Evolutionary conservation across 768 basidiomycete genomes (phyloP).

Genomic region (Trametes cingulata): DNA sequence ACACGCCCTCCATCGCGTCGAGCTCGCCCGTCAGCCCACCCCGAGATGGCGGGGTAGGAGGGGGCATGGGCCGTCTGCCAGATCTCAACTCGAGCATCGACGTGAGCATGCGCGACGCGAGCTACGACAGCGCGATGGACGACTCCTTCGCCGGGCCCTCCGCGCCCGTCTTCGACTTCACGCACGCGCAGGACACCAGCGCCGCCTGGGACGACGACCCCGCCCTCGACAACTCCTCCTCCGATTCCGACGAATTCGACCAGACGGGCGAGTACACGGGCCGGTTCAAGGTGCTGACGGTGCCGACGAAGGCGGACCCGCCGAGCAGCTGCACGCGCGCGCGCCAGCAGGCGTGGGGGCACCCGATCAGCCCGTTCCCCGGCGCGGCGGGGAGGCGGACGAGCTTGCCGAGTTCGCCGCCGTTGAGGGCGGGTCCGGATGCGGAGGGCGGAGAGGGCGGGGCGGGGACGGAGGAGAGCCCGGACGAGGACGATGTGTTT

Average conservation of each 20-base stretch:
- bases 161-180: conserved; percentile 27
- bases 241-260: conserved; percentile 37
- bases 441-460: conserved; percentile 21
- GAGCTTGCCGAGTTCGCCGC: conserved; percentile 11
- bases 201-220: conserved; percentile 27
- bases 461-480: neutral
- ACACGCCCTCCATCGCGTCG: conserved; percentile 40
- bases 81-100: conserved; percentile 23
- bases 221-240: conserved; percentile 22
- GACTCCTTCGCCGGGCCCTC: conserved; percentile 16
- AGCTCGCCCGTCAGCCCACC: conserved; percentile 31
- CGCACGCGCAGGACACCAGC: conserved; percentile 3
- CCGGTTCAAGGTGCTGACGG: conserved; percentile 51
- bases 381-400: neutral
- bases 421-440: conserved; percentile 8
- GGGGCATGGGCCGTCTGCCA: conserved; percentile 16
- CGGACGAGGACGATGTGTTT: conserved; percentile 19
- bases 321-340: conserved; percentile 55
- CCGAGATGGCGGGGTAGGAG: neutral
- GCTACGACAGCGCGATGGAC: conserved; percentile 15
- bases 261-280: conserved; percentile 66
- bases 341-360: conserved; percentile 62
- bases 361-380: conserved; percentile 71
- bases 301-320: conserved; percentile 67
- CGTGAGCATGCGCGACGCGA: conserved; percentile 9